Evolutionary conservation across 441 rosid species (phyloP).

Genomic region (Melastoma candidum): DNA sequence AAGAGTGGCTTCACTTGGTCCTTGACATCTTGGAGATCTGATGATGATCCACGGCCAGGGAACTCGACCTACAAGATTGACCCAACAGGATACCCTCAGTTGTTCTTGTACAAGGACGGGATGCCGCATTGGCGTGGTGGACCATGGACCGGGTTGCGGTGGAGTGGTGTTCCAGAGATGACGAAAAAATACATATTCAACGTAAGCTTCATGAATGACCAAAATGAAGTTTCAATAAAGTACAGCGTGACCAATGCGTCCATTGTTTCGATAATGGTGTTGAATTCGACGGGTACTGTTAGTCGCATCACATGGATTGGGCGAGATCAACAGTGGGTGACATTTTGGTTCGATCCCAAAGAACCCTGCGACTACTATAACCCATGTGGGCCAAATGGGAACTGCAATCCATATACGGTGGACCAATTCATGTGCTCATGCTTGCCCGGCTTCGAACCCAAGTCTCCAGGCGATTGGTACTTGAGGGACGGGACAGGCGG

Average conservation of each 20-base stretch:
- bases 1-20: constrained; percentile 6
- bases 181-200: constrained; percentile 6
- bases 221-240: constrained; percentile 9
- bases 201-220: constrained; percentile 6
- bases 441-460: constrained; percentile 22
- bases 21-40: constrained; percentile 22
- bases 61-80: constrained; percentile 10
- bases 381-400: constrained; percentile 25
- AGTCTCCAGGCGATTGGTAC: constrained; percentile 6
- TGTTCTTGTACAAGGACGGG: constrained; percentile 16
- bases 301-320: constrained; percentile 13
- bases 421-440: constrained; percentile 21
- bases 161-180: constrained; percentile 11
- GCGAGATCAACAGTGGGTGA: constrained; percentile 15
- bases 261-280: constrained; percentile 1
- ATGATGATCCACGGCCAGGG: constrained; percentile 23
- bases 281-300: constrained; percentile 7
- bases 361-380: constrained; percentile 21
- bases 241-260: constrained; percentile 6
- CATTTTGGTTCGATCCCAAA: constrained; percentile 2
- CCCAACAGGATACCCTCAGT: constrained; percentile 14
- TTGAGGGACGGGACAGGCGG: constrained; percentile 11
- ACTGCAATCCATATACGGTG: constrained; percentile 2
- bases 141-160: constrained; percentile 15
- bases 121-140: constrained; percentile 1